Evolutionary conservation across 106 monocot species (phyloP).

Genomic region (Chionographis japonica): DNA sequence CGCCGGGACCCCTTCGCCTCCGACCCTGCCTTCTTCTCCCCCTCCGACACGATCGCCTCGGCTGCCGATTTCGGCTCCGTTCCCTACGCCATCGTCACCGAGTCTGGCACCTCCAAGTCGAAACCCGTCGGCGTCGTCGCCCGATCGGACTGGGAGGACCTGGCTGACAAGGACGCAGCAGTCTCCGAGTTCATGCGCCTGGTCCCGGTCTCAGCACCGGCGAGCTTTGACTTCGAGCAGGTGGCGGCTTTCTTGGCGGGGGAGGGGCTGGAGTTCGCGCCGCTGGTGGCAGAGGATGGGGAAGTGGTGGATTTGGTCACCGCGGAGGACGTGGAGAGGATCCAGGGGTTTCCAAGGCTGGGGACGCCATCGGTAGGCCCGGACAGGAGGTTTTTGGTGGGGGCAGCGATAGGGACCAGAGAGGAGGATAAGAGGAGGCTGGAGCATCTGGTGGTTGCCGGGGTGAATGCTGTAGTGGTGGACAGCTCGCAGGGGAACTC

Average conservation of each 20-base stretch:
- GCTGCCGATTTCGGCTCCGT: conserved; percentile 13
- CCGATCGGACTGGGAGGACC: conserved; percentile 35
- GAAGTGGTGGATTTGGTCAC: conserved; percentile 55
- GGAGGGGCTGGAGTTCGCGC: conserved; percentile 41
- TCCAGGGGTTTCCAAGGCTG: conserved; percentile 57
- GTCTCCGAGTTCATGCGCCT: conserved; percentile 64
- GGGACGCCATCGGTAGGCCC: conserved; percentile 70
- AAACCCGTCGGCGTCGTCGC: conserved; percentile 59
- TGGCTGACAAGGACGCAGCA: conserved; percentile 13
- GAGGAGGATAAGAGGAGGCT: conserved; percentile 84
- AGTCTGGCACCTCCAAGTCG: conserved; percentile 58
- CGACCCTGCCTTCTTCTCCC: conserved; percentile 38
- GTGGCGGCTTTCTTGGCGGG: conserved; percentile 52
- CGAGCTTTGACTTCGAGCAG: conserved; percentile 54
- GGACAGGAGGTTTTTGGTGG: conserved; percentile 78
- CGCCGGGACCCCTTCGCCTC: conserved; percentile 47
- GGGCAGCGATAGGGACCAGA: conserved; percentile 83
- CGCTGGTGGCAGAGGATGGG: conserved; percentile 41
- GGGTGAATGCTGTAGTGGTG: conserved; percentile 69
- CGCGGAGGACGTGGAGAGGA: conserved; percentile 51
- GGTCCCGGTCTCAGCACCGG: conserved; percentile 28
- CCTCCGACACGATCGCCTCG: neutral
- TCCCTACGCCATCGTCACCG: conserved; percentile 57
- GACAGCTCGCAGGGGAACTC: conserved; percentile 99
- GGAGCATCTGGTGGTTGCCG: conserved; percentile 68